Percentiles rank a stretch among this genome's conserved stretches.
Evolutionary conservation across 2,329 filamentous ascomycete genomes (phyloP).

Genomic region (Aureobasidium sp.): DNA sequence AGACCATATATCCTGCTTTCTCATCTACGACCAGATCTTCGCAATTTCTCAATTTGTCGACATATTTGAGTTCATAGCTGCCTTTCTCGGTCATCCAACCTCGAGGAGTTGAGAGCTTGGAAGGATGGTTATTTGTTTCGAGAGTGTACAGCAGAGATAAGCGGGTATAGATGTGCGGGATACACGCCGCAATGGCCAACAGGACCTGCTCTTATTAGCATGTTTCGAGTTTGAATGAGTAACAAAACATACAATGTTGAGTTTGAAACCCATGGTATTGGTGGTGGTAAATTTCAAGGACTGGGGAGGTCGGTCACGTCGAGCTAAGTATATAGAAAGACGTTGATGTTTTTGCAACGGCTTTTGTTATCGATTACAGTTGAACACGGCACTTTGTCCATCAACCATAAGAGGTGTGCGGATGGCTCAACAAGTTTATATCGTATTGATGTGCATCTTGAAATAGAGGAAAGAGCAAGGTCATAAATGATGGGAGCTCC

Average conservation of each 20-base stretch:
- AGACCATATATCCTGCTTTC: constrained; percentile 27
- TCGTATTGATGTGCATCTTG: no score
- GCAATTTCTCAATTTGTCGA: constrained; percentile 32
- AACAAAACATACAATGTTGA: background rate
- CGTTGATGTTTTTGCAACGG: background rate
- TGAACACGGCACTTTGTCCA: no score
- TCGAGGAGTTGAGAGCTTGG: background rate
- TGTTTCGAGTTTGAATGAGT: no score
- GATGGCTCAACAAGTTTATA: background rate
- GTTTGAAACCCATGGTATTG: background rate
- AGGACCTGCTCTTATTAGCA: background rate
- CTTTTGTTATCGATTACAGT: background rate
- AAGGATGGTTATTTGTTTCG: background rate
- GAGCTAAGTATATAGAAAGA: background rate
- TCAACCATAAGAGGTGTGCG: no score
- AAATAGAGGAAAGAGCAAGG: background rate
- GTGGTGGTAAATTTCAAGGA: background rate
- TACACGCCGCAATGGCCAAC: background rate
- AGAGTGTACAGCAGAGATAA: background rate
- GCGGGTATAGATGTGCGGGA: constrained; percentile 1
- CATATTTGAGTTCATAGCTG: constrained; percentile 24
- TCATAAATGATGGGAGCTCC: background rate
- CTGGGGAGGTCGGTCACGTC: background rate
- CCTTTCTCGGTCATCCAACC: constrained; percentile 14
- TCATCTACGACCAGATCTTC: constrained; percentile 34